Conservation (phyloP, 176 grass and related monocot genomes). For the Bothriochloa decipiens region DNA sequence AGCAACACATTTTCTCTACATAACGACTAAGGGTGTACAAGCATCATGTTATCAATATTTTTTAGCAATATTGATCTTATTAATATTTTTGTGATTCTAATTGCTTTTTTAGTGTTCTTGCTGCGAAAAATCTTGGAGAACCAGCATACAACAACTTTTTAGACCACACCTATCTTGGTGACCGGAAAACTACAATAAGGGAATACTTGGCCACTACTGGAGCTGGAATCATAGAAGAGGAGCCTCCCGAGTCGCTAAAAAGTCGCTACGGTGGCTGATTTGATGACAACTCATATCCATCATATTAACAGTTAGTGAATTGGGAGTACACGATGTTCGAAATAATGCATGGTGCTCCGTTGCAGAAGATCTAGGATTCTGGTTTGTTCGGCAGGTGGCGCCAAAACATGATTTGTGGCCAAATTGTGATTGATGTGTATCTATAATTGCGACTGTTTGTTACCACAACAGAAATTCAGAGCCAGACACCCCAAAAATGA, state of each 20-base stretch:
- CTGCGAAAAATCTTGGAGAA: constrained; percentile 85
- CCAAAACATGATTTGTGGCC: background rate
- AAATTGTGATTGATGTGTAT: constrained; percentile 32
- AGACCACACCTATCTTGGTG: constrained; percentile 86
- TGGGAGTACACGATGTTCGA: background rate
- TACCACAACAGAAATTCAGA: background rate
- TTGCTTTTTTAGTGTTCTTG: constrained; percentile 71
- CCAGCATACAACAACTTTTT: constrained; percentile 75
- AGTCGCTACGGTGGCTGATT: constrained; percentile 78
- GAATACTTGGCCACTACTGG: constrained; percentile 69
- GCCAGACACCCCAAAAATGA: constrained; percentile 32
- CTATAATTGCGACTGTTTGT: background rate
- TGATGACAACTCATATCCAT: background rate
- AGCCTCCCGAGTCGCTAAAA: constrained; percentile 68
- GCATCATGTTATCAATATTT: background rate
- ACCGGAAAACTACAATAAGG: constrained; percentile 67
- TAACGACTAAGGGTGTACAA: constrained; percentile 1
- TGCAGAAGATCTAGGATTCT: background rate
- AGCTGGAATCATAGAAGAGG: constrained; percentile 87
- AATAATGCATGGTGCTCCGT: constrained; percentile 43
- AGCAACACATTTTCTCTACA: constrained; percentile 1
- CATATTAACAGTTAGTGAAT: background rate
- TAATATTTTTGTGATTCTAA: background rate
- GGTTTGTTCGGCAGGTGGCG: background rate
- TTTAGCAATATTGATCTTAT: background rate